Base-by-base conservation (phyloP, 2,329 filamentous ascomycete species). In the Colletotrichum lentis region DNA sequence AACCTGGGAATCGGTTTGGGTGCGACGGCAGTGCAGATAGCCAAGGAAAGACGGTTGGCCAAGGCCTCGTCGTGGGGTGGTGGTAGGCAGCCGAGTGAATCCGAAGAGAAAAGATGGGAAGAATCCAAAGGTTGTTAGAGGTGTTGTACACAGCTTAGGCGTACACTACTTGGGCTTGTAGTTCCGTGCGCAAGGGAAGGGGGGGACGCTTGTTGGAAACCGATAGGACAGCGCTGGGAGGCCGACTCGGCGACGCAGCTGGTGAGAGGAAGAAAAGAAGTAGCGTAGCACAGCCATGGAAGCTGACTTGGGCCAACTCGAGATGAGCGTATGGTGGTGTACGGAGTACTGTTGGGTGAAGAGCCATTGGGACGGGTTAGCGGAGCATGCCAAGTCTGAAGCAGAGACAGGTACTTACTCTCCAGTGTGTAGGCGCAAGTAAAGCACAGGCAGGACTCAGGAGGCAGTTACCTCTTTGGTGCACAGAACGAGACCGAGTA, bases 181-280 rank as follows among this genome's bases (percentile, higher is more conserved):
- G 12, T 37, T 35, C n/a, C 14, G 43, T 47, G 55, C 43, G 20
- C 43, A 22, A 35, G 31, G 31, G 31, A 35, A 10, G 39, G 41
- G 54, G 52, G 27, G 22, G 64, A 60, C 53, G 53, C 53, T 67
- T 46, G 39, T 57, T 53, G 60, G 60, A 52, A 11, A 49, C 46
- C 53, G 22, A 47, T 18, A 57, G 24, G 46, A 39, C 20, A 22
- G 20, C 24, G 18, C 47, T 41, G 53, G 58, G 35, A 57, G 24
- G 55, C 39, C 54, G 39, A 47, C 39, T 46, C 39, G 24, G 41
- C 20, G 49, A 55, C 55, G 39, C 55, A 50, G 43, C 52, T 43
- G 41, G 41, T 37, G 50, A 58, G 57, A 62, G 41, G 50, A 50
- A 44, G 44, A 5, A 27, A n/a, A 20, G 20, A 35, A 63, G 18